Conservation (phyloP, 306 rosid genomes). For the Phaseolus lunatus region DNA sequence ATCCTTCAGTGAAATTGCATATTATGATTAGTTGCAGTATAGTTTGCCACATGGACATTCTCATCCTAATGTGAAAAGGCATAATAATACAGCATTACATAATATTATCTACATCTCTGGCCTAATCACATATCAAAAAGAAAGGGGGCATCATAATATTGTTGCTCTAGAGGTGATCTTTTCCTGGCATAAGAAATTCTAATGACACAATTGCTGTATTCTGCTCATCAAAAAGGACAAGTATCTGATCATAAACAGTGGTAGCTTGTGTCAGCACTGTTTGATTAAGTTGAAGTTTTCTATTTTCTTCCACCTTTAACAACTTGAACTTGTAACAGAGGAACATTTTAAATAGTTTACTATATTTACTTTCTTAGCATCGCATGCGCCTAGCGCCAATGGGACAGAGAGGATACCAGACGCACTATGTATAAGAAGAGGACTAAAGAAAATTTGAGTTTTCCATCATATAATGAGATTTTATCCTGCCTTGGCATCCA, state of each 20-base stretch:
- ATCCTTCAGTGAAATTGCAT: not conserved
- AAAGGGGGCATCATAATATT: constrained; percentile 3
- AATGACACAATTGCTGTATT: not conserved
- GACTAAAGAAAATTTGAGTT: not conserved
- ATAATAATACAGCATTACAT: not conserved
- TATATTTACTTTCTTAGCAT: not conserved
- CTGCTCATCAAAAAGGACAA: constrained; percentile 7
- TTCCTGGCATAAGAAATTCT: constrained; percentile 5
- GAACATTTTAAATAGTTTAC: not conserved
- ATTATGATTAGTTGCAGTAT: not conserved
- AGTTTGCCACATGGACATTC: not conserved
- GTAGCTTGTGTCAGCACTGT: constrained; percentile 11
- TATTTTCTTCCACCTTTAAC: not conserved
- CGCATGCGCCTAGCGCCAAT: not conserved
- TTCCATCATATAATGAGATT: constrained; percentile 3
- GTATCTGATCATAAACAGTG: not conserved
- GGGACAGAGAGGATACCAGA: not conserved
- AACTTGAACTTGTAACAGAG: not conserved
- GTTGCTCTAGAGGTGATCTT: constrained; percentile 9
- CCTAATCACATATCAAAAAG: constrained; percentile 1
- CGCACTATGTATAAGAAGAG: not conserved
- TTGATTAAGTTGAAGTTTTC: not conserved
- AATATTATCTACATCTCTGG: constrained; percentile 7
- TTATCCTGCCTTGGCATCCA: not conserved
- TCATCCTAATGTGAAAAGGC: not conserved